Conservation (phyloP, 129 eudicot species). For the Oenanthe sinensis region DNA sequence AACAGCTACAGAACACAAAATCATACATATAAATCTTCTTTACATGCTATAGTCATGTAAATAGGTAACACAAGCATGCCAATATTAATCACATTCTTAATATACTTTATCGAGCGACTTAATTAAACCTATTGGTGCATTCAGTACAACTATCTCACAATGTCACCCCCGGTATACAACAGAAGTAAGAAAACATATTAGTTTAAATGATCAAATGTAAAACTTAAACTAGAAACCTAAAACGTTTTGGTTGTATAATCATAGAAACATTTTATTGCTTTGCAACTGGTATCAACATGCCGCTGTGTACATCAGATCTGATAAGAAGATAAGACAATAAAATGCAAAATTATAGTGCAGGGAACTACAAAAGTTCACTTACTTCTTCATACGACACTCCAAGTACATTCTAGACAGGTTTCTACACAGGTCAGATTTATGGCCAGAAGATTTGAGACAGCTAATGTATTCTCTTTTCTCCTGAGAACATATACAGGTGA, state of each 20-base stretch:
- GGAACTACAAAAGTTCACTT: constrained; percentile 22
- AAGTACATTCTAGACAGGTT: constrained; percentile 68
- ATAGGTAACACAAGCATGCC: background rate
- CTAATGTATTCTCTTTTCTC: constrained; percentile 74
- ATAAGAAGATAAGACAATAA: background rate
- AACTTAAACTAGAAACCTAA: background rate
- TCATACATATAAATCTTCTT: background rate
- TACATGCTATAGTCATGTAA: background rate
- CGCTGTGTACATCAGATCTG: background rate
- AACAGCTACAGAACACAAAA: background rate
- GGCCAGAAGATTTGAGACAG: constrained; percentile 77
- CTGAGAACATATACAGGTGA: constrained; percentile 27
- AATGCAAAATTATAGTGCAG: background rate
- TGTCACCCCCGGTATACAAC: background rate
- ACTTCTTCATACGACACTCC: constrained; percentile 92
- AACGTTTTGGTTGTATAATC: background rate
- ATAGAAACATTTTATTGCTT: background rate
- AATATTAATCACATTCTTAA: background rate
- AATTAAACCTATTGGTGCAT: background rate
- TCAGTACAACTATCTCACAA: background rate
- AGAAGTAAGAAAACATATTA: background rate
- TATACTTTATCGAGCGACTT: background rate
- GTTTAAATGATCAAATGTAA: background rate
- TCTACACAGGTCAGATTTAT: constrained; percentile 78
- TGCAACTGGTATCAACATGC: background rate